Evolutionary conservation across 2,329 filamentous ascomycete genomes (phyloP).

Genomic region (Apiospora kogelbergensis): DNA sequence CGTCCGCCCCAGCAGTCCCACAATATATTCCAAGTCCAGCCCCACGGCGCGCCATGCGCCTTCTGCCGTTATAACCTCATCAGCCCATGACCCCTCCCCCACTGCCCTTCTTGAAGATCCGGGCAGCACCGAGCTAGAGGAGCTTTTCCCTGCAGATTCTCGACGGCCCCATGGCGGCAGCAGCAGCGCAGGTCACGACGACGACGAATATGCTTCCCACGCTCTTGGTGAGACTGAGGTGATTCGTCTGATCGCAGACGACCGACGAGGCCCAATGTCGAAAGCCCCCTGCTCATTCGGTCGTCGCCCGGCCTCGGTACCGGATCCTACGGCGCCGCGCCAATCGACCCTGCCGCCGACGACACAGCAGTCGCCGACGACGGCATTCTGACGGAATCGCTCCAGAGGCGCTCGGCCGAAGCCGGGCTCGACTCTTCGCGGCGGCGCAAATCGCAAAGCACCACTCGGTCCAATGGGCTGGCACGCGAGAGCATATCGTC

Average conservation of each 20-base stretch:
- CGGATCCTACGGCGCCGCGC: constrained; percentile 60
- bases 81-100: constrained; percentile 5
- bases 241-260: constrained; percentile 20
- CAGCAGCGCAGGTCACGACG: constrained; percentile 7
- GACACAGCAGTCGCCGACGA: constrained; percentile 34
- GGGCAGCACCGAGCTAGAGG: neutral
- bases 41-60: neutral
- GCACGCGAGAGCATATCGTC: constrained; percentile 27
- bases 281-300: constrained; percentile 57
- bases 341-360: constrained; percentile 38
- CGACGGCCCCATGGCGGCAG: constrained; percentile 16
- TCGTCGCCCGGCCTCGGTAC: constrained; percentile 61
- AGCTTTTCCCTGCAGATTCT: neutral
- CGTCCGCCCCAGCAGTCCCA: neutral
- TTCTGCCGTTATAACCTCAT: constrained; percentile 1
- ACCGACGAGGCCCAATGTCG: constrained; percentile 34
- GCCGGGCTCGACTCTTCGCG: constrained; percentile 19
- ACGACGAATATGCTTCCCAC: constrained; percentile 28
- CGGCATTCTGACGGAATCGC: constrained; percentile 20
- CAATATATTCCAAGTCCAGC: neutral
- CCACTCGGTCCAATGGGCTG: constrained; percentile 22
- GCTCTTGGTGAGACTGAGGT: constrained; percentile 20
- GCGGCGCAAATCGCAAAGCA: constrained; percentile 25
- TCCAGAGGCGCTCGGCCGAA: constrained; percentile 24
- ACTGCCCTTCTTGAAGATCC: neutral